These are phyloP conservation scores for Leccinum longicurvipes DNA, from an alignment of 768 basidiomycete species.

Conservation along the genomic window DNA sequence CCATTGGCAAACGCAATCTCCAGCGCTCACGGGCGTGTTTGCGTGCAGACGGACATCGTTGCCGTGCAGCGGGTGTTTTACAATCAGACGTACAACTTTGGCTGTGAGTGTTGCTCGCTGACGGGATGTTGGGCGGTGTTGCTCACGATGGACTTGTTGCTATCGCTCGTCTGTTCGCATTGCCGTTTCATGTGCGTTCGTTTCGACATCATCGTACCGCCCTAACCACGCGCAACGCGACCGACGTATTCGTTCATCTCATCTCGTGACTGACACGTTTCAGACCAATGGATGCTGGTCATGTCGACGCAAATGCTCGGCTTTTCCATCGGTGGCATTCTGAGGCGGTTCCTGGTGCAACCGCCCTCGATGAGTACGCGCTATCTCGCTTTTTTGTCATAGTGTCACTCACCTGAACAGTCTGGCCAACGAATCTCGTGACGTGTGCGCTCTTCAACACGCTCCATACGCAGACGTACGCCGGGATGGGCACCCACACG, in stretches of 20 bases:
- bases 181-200: neutral
- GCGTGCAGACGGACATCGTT: slow-evolving; percentile 57
- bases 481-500: slow-evolving; percentile 41
- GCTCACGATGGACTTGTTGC: neutral
- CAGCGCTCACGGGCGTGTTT: neutral
- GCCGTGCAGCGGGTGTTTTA: slow-evolving; percentile 75
- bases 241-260: neutral
- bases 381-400: neutral
- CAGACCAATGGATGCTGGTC: slow-evolving; percentile 59
- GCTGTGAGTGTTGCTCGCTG: slow-evolving; percentile 29
- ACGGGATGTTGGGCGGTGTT: neutral
- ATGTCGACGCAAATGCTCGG: slow-evolving; percentile 74
- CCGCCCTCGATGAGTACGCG: slow-evolving; percentile 62
- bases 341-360: slow-evolving; percentile 59
- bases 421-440: slow-evolving; percentile 74
- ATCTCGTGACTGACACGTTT: neutral
- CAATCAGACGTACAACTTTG: slow-evolving; percentile 51
- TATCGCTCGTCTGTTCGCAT: neutral
- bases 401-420: slow-evolving; percentile 27
- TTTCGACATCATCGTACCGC: neutral
- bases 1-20: neutral
- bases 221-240: neutral
- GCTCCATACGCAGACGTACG: slow-evolving; percentile 53
- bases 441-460: slow-evolving; percentile 72
- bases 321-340: slow-evolving; percentile 57